These are phyloP conservation scores for Russula abietina DNA, from an alignment of 768 basidiomycete species.

Conservation along the genomic window DNA sequence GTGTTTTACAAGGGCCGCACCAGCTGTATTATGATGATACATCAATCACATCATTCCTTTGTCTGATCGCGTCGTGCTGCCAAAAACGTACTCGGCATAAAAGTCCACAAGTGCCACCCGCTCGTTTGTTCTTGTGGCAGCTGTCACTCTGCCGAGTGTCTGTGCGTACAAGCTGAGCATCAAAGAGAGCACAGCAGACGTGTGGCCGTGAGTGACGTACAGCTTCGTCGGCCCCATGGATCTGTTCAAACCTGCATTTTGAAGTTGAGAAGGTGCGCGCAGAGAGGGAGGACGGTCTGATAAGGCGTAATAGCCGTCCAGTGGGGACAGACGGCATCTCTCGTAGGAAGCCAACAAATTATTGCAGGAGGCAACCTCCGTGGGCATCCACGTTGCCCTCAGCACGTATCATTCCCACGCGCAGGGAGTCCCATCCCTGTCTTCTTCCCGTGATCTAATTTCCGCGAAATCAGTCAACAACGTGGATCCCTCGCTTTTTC, in stretches of 20 bases:
- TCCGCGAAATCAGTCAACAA: not conserved
- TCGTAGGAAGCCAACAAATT: not conserved
- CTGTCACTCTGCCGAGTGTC: conserved; percentile 34
- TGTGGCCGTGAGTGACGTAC: conserved; percentile 32
- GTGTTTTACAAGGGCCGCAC: conserved; percentile 70
- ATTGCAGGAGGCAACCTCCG: not conserved
- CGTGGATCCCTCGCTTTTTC: not conserved
- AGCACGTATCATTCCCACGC: not conserved
- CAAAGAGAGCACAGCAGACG: not conserved
- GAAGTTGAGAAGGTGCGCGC: conserved; percentile 39
- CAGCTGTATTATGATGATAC: conserved; percentile 46
- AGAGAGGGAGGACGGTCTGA: not conserved
- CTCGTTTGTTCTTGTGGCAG: conserved; percentile 35
- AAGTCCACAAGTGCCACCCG: conserved; percentile 70
- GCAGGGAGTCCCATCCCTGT: not conserved
- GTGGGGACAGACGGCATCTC: not conserved
- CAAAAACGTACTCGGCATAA: conserved; percentile 59
- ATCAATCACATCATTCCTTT: not conserved
- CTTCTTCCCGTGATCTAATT: not conserved
- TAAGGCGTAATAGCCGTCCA: not conserved
- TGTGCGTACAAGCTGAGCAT: conserved; percentile 22
- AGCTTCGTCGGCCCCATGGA: conserved; percentile 40
- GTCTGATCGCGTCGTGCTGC: not conserved
- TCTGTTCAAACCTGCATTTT: conserved; percentile 36
- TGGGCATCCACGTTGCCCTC: not conserved